A percentile compares a stretch with the other conserved stretches of the same genome.
Conservation (phyloP, 2,329 filamentous ascomycete species). For the Plectosphaerella cucumerina region DNA sequence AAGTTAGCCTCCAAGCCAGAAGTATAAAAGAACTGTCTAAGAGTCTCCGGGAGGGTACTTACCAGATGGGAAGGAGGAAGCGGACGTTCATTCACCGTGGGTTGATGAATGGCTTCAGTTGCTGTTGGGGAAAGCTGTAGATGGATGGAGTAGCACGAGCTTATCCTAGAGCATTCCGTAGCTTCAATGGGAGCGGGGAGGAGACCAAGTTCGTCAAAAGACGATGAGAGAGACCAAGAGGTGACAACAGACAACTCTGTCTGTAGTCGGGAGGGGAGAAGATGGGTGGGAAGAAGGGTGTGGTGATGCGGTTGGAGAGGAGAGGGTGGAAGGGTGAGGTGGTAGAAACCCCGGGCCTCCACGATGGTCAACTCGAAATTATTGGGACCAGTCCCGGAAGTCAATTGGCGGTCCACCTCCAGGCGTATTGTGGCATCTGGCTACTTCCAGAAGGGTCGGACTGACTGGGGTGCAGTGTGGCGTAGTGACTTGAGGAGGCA, state of each 20-base stretch:
- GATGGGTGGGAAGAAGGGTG: conserved; percentile 16
- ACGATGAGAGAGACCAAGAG: conserved; percentile 24
- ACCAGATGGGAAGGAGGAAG: conserved; percentile 7
- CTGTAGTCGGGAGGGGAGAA: background rate
- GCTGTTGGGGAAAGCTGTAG: background rate
- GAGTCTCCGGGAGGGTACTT: conserved; percentile 8
- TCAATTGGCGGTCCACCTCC: background rate
- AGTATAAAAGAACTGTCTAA: background rate
- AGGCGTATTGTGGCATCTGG: background rate
- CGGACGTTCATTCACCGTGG: background rate
- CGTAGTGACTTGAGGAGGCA: too few relatives aligned
- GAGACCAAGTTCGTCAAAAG: conserved; percentile 21
- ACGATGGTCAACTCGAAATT: conserved; percentile 3
- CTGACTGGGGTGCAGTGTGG: background rate
- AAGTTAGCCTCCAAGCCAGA: background rate
- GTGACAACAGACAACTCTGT: conserved; percentile 27
- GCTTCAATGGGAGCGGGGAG: background rate
- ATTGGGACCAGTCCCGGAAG: background rate
- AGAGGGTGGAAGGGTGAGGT: conserved; percentile 29
- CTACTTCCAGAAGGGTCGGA: conserved; percentile 4
- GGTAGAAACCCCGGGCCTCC: background rate
- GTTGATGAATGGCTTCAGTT: background rate
- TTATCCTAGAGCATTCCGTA: conserved; percentile 32
- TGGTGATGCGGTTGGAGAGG: conserved; percentile 14
- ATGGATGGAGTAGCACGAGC: background rate